Evolutionary conservation across 371 early-diverging fungal species (phyloP).

Genomic region (Chytridium lagenaria): DNA sequence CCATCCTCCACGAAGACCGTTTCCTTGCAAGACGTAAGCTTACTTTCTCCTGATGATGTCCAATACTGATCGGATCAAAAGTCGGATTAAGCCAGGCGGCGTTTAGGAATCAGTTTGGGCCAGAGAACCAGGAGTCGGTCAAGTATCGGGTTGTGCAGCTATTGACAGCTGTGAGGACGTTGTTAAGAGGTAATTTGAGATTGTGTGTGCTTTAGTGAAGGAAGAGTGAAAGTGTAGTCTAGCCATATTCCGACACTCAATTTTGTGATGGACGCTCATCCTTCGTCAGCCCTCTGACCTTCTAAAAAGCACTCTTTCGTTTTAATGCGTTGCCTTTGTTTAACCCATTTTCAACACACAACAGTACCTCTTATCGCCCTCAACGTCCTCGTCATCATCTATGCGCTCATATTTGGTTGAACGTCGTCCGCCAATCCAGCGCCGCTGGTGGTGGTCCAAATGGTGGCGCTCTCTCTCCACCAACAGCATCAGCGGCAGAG

Average conservation of each 20-base stretch:
- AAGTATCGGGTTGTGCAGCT: constrained; percentile 85
- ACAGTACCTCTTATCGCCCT: constrained; percentile 83
- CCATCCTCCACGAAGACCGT: constrained; percentile 92
- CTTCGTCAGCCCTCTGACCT: not conserved
- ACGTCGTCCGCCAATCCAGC: not conserved
- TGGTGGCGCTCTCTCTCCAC: constrained; percentile 1
- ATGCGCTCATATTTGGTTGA: constrained; percentile 82
- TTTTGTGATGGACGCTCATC: too few species aligned
- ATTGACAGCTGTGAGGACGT: constrained; percentile 89
- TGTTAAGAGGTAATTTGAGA: constrained; percentile 80
- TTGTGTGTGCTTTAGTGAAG: too few species aligned
- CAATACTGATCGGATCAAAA: constrained; percentile 19
- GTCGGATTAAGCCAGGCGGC: constrained; percentile 67
- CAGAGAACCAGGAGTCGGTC: constrained; percentile 68
- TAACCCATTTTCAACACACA: not conserved
- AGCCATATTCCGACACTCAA: not conserved
- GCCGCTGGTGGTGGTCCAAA: constrained; percentile 22
- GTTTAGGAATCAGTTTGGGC: constrained; percentile 71
- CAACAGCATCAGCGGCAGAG: not conserved
- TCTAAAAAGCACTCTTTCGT: not conserved
- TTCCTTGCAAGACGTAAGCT: constrained; percentile 90
- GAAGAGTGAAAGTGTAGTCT: not conserved
- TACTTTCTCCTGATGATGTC: not conserved
- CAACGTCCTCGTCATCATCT: constrained; percentile 84
- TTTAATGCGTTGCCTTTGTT: not conserved